Evolutionary conservation across 2,329 filamentous ascomycete genomes (phyloP), one percentile per base, ranked within the genome.

Genomic region (Diplodia intermedia): DNA sequence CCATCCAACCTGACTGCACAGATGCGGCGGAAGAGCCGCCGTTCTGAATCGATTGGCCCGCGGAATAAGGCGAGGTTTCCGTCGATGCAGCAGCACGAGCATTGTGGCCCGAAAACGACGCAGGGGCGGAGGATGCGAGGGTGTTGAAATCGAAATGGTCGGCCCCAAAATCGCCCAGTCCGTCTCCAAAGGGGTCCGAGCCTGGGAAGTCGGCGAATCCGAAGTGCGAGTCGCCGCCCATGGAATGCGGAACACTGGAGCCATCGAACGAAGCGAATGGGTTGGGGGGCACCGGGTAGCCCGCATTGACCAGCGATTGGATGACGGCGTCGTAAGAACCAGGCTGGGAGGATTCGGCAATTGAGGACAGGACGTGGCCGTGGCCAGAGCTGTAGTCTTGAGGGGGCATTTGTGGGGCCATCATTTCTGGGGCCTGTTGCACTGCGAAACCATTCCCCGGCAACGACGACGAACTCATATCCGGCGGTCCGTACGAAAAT

Each of bases 1-100:
- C 77, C 47, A 76, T 78, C 77, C 77, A 79, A 14, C 75, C 76
- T 1, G 77, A 76, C 61, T 79, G 79, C 40, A 78, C 71, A 20
- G 77, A 79, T 23, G 77, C 72, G 11, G 79, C 75, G 1, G 78
- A 77, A 18, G 75, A 72, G 23, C 75, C 72, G 50, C 73, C 76
- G 1, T 75, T 75, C 31, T 71, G 69, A 18, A 71, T 73, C 2
- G 76, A 76, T 20, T 76, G 77, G 5, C 73, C 70, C 43, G 76
- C 74, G 5, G 78, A 78, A 71, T 75, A 79, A 0, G 78, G 77
- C 3, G 78, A 79, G 5, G 74, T 73, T 33, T 75, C 76, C 1
- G 76, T 73, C 5, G 78, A 79, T 14, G 75, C 63, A 9, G 76
- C 75, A 4, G 73, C 75, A 23, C 74, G 70, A 66, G 74, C 75